Percentiles rank a stretch among this genome's conserved stretches.
phyloP scores from a whole-genome alignment of 2,329 filamentous ascomycete genomes.

The Phialemonium atrogriseum region DNA sequence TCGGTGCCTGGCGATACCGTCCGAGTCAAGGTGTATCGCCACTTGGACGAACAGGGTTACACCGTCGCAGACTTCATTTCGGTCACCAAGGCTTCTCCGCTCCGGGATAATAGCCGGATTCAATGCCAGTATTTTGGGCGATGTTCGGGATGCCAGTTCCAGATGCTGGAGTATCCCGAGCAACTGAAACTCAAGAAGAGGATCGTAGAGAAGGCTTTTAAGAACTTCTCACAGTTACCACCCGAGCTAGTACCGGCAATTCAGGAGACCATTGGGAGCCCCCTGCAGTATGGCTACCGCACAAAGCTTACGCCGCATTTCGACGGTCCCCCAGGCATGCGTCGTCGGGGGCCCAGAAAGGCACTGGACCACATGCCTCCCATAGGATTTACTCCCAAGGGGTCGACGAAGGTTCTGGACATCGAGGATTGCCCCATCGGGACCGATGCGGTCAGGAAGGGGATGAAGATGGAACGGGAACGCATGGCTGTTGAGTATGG shows the following conservation, averaged over 20 bases:
- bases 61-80: constrained; percentile 76
- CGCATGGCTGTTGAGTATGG: constrained; percentile 62
- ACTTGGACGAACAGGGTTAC: constrained; percentile 58
- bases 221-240: constrained; percentile 79
- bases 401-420: constrained; percentile 71
- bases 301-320: constrained; percentile 98
- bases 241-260: constrained; percentile 68
- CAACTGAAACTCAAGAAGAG: constrained; percentile 78
- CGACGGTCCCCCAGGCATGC: constrained; percentile 58
- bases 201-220: constrained; percentile 85
- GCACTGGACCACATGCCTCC: constrained; percentile 59
- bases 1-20: constrained; percentile 76
- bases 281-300: constrained; percentile 85
- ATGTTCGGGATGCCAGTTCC: constrained; percentile 93
- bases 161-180: constrained; percentile 86
- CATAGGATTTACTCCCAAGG: constrained; percentile 87
- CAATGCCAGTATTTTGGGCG: constrained; percentile 78
- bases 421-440: constrained; percentile 97
- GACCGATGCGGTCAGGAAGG: constrained; percentile 73
- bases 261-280: constrained; percentile 79
- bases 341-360: constrained; percentile 42
- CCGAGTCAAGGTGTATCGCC: constrained; percentile 69
- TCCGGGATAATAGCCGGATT: constrained; percentile 69
- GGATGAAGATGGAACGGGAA: constrained; percentile 70
- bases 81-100: constrained; percentile 62